These are phyloP conservation scores for Aspergillus campestris DNA, from an alignment of 495 filamentous ascomycete species.

Conservation along the genomic window DNA sequence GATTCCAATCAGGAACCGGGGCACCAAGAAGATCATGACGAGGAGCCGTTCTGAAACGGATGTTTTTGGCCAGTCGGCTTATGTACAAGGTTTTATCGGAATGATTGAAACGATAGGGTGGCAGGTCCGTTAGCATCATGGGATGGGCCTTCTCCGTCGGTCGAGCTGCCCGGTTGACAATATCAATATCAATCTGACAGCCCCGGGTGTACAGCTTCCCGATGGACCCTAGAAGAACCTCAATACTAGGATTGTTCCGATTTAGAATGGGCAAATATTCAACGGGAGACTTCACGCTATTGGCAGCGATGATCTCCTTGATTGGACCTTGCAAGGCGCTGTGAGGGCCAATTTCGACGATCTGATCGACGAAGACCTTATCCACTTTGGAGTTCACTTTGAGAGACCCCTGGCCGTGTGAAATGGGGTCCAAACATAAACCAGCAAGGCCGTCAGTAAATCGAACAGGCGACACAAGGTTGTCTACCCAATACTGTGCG, in stretches of 20 bases:
- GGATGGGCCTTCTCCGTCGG: not conserved
- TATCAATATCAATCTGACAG: constrained; percentile 4
- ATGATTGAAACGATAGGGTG: constrained; percentile 29
- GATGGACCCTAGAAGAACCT: constrained; percentile 9
- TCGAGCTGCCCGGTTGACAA: constrained; percentile 5
- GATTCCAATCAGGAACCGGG: constrained; percentile 20
- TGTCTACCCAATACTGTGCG: constrained; percentile 16
- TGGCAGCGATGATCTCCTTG: constrained; percentile 7
- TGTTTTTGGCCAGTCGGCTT: constrained; percentile 24
- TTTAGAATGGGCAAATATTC: constrained; percentile 8
- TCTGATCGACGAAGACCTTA: not conserved
- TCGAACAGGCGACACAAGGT: constrained; percentile 13
- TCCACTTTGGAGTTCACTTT: too few relatives aligned
- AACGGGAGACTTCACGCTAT: constrained; percentile 1
- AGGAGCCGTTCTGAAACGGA: constrained; percentile 19
- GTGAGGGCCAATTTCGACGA: constrained; percentile 28
- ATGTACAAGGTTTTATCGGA: constrained; percentile 20
- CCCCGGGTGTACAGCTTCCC: constrained; percentile 16
- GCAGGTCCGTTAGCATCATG: constrained; percentile 22
- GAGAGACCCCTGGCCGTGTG: too few relatives aligned
- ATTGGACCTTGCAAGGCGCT: constrained; percentile 14
- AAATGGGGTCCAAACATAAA: too few relatives aligned
- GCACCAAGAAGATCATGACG: constrained; percentile 27
- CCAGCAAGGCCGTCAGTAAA: constrained; percentile 2
- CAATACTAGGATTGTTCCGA: constrained; percentile 1